These are phyloP conservation scores for Echinosophora koreensis DNA, from an alignment of 306 rosid genomes.

Conservation along the genomic window DNA sequence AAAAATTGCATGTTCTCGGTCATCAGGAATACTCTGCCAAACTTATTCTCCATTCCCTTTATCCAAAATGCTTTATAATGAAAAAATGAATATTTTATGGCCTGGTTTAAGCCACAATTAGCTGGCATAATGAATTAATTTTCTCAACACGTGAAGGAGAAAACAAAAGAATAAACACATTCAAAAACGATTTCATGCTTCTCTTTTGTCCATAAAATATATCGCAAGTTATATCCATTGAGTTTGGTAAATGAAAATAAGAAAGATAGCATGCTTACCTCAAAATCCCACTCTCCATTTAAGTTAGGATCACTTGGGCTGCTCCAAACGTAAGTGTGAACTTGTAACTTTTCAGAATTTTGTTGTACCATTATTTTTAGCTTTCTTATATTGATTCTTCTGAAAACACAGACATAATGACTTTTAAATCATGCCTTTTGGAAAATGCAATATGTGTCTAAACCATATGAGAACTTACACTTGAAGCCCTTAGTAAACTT, in stretches of 20 bases:
- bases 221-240: not conserved
- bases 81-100: not conserved
- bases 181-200: constrained; percentile 19
- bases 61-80: not conserved
- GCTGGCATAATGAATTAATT: not conserved
- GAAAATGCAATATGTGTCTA: not conserved
- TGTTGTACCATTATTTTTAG: constrained; percentile 57
- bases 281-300: constrained; percentile 88
- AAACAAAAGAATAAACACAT: constrained; percentile 9
- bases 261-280: constrained; percentile 57
- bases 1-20: no score
- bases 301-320: constrained; percentile 75
- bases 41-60: not conserved
- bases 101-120: not conserved
- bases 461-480: no score
- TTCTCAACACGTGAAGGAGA: constrained; percentile 5
- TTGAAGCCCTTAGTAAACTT: no score
- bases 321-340: constrained; percentile 76
- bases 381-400: not conserved
- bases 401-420: constrained; percentile 15
- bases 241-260: not conserved
- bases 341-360: constrained; percentile 59
- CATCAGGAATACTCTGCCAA: not conserved
- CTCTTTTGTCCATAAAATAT: not conserved
- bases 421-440: not conserved